phyloP scores from a whole-genome alignment of 768 basidiomycete genomes.

The Lactarius evosmus region DNA sequence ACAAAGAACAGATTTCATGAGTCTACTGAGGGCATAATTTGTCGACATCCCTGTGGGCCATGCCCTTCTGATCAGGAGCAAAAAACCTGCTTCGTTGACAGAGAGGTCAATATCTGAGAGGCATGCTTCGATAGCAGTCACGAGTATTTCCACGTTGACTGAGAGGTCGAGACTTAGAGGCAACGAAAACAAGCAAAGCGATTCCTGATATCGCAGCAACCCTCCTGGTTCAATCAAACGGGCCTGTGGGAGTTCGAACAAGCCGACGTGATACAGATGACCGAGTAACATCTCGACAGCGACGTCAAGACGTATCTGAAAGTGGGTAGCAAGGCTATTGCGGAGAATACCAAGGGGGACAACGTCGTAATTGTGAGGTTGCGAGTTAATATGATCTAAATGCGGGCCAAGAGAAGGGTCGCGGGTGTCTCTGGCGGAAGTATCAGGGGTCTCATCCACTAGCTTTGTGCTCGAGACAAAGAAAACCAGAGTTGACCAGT shows the following conservation, averaged over 20 bases:
- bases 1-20: slow-evolving; percentile 53
- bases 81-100: slow-evolving; percentile 69
- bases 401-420: slow-evolving; percentile 48
- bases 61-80: slow-evolving; percentile 63
- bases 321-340: slow-evolving; percentile 55
- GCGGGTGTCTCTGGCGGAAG: slow-evolving; percentile 33
- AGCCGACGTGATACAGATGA: slow-evolving; percentile 60
- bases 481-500: slow-evolving; percentile 64
- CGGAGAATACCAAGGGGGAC: slow-evolving; percentile 58
- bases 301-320: slow-evolving; percentile 53
- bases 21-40: slow-evolving; percentile 61
- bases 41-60: slow-evolving; percentile 75
- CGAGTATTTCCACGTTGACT: slow-evolving; percentile 66
- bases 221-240: slow-evolving; percentile 39
- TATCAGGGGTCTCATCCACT: slow-evolving; percentile 21
- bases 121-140: slow-evolving; percentile 67
- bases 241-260: slow-evolving; percentile 52
- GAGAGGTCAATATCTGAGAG: slow-evolving; percentile 68
- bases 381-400: slow-evolving; percentile 29
- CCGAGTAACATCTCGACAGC: slow-evolving; percentile 52
- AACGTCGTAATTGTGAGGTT: slow-evolving; percentile 52
- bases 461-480: slow-evolving; percentile 55
- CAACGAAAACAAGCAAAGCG: slow-evolving; percentile 59
- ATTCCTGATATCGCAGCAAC: slow-evolving; percentile 34
- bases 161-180: slow-evolving; percentile 72